Base-by-base conservation (phyloP, 305 asterid species). In the Rubia balearica region DNA sequence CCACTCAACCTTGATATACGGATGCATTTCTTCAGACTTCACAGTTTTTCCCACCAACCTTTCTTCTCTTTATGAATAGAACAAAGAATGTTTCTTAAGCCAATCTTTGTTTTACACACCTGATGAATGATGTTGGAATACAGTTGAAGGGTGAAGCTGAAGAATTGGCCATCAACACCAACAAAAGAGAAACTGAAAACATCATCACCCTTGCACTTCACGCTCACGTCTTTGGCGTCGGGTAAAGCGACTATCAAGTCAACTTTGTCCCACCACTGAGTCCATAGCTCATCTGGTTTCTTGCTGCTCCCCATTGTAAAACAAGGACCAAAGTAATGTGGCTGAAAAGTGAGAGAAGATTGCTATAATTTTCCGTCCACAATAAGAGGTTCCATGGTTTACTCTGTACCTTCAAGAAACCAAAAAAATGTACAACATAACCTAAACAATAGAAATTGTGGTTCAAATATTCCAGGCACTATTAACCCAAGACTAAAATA, bases 271-370 rank as follows among this genome's bases (percentile, higher is more conserved):
- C 93, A 86, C 30, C 97, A 86, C 73, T 91, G 93, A 4, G 97
- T 96, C 97, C 97, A 91, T 57, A 89, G 81, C 80, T 89, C 95
- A 85, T 89, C 97, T 45, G 96, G 97, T 43, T 91, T 93, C 71
- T 89, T 86, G 60, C 95, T 87, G 87, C 84, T 71, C 45, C 57
- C 57, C 57, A 16, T 51, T 17, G n/a, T 16, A 17, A 22, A 51
- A 51, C 22, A 51, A 9, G 17, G 17, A 5, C 55, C n/a, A 48
- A 48, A 14, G 55, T 14, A 13, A 48, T 48, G 51, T 8, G 51
- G 12, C 12, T 9, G 51, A 45, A 45, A 10, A 45, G 51, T 45
- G 51, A 12, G 0, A 16, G 57, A 51, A 51, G 57, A 51, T 51
- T 51, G 22, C 57, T 16, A 17, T 17, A 17, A 0, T 17, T 22